Evolutionary conservation across 495 filamentous ascomycete genomes (phyloP), one percentile per base, ranked within the genome.

Genomic region (Jackrogersella multiformis): DNA sequence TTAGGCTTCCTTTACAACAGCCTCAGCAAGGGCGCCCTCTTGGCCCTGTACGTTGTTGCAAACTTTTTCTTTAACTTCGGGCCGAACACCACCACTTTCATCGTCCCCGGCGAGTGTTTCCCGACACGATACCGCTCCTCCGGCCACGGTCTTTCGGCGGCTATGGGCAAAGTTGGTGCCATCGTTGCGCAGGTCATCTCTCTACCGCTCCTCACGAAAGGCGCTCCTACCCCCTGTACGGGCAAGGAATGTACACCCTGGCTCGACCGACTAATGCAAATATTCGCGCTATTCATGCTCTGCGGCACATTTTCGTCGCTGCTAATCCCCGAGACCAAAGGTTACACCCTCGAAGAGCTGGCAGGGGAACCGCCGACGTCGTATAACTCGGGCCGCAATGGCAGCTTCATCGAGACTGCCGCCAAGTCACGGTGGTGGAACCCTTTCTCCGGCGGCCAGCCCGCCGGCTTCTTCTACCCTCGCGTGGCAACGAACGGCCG

Each of bases 91-190:
- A 96, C 91, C 18, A 96, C 92, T 30, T 96, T 96, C 80, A 90
- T 96, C 70, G 88, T 96, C 0, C 93, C 93, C 8, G 93, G 92
- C 18, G 93, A 97, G 74, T 90, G 87, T 69, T 97, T 95, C 80
- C 93, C 93, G 0, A 96, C 93, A 4, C 88, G 92, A 41, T 95
- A 94, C 73, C 85, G 93, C 2, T 90, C 88, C 7, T 92, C 91
- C 28, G 90, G 90, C 2, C 92, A 96, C 77, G 93, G 93, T 48
- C 84, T 97, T 74, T 92, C 88, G 4, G 93, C 92, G 10, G 92
- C 89, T 0, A 81, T 83, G 7, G 92, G 92, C n/a, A 96, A 96
- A 74, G 74, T 95, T 12, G 92, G 92, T 7, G 89, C 92, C 52
- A 94, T 91, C 73, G 44, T 86, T 46, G 83, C 84, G 0, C 85